These are phyloP conservation scores for Fagus sylvatica DNA, from an alignment of 306 rosid species.

Conservation along the genomic window DNA sequence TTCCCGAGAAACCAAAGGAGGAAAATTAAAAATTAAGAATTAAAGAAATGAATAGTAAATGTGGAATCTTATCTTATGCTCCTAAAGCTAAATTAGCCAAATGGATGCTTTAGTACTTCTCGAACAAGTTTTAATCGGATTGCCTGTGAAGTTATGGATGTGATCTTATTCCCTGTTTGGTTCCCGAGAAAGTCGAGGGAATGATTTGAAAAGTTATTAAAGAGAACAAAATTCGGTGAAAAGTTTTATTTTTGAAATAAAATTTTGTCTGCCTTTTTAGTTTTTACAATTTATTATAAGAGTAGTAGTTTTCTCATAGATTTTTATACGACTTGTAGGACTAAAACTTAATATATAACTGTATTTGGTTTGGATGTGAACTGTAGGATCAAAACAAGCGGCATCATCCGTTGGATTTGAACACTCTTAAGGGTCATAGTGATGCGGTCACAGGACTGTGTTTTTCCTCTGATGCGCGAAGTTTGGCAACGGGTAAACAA, in stretches of 20 bases:
- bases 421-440: constrained; percentile 96
- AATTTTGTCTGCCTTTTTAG: neutral
- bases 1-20: constrained; percentile 11
- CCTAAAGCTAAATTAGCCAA: neutral
- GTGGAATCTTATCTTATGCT: neutral
- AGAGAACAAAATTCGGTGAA: neutral
- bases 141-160: neutral
- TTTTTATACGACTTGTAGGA: neutral
- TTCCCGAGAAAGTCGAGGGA: neutral
- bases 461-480: constrained; percentile 74
- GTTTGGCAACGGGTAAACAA: constrained; percentile 74
- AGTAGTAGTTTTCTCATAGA: neutral
- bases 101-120: neutral
- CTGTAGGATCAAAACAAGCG: constrained; percentile 68
- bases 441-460: constrained; percentile 80
- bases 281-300: neutral
- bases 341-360: neutral
- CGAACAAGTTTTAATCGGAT: neutral
- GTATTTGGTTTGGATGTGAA: constrained; percentile 23
- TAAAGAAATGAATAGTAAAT: neutral
- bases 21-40: neutral
- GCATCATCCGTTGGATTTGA: constrained; percentile 95
- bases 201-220: neutral
- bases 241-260: no score
- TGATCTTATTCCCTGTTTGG: neutral